Evolutionary conservation across 2,329 filamentous ascomycete genomes (phyloP).

Genomic region (Claviceps fusiformis): DNA sequence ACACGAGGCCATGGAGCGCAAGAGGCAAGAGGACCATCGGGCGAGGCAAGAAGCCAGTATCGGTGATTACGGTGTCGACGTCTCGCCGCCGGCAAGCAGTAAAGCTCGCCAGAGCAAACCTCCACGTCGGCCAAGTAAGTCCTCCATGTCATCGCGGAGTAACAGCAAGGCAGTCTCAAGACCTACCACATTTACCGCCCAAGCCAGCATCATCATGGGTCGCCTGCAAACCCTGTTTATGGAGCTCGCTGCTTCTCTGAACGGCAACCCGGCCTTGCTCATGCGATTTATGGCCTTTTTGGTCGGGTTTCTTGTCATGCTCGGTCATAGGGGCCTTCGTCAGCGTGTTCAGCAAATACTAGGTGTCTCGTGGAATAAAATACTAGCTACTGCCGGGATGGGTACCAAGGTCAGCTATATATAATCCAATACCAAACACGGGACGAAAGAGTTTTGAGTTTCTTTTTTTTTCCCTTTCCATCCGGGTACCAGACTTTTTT

Average conservation of each 20-base stretch:
- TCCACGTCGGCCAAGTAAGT: constrained; percentile 13
- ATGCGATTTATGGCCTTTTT: constrained; percentile 63
- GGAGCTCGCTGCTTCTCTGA: constrained; percentile 34
- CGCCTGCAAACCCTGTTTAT: constrained; percentile 39
- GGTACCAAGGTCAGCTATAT: constrained; percentile 97
- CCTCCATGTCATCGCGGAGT: constrained; percentile 14
- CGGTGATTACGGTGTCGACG: constrained; percentile 56
- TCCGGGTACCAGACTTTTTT: too few relatives aligned
- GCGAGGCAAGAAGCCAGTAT: constrained; percentile 39
- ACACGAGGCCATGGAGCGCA: constrained; percentile 42
- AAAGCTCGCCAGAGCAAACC: constrained; percentile 18
- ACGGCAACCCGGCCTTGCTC: constrained; percentile 42
- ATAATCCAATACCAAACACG: too few relatives aligned
- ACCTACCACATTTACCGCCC: constrained; percentile 27
- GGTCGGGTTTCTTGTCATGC: constrained; percentile 60
- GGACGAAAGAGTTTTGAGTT: too few relatives aligned
- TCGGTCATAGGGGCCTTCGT: constrained; percentile 62
- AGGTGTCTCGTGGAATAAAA: constrained; percentile 62
- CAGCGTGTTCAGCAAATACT: constrained; percentile 59
- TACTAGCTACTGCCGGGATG: constrained; percentile 81
- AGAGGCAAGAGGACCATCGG: constrained; percentile 40
- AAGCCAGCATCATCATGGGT: constrained; percentile 37
- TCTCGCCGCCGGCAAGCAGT: constrained; percentile 24
- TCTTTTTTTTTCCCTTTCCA: too few relatives aligned
- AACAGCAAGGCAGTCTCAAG: constrained; percentile 13